These are phyloP conservation scores for Plasmopara viticola DNA, from an alignment of 352 stramenopile species.

Conservation along the genomic window DNA sequence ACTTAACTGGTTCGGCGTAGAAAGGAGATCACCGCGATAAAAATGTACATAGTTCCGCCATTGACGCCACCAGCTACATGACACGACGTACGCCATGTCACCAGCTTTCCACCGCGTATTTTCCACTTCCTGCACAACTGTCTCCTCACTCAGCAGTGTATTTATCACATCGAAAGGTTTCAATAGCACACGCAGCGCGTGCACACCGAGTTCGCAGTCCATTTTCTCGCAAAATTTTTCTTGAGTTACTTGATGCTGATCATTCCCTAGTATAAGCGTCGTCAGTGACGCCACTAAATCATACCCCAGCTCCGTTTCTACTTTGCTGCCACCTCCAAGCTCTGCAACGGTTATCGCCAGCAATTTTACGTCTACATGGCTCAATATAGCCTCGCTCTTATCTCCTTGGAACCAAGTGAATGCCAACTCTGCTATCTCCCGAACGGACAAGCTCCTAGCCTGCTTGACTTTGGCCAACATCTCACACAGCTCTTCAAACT, in stretches of 20 bases:
- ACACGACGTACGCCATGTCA: conserved; percentile 46
- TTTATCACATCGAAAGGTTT: conserved; percentile 51
- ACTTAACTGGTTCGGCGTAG: not conserved
- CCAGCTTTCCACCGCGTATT: conserved; percentile 33
- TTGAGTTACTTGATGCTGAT: conserved; percentile 15
- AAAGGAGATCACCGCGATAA: conserved; percentile 1
- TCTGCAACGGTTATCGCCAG: conserved; percentile 29
- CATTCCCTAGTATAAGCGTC: conserved; percentile 17
- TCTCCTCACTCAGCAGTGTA: conserved; percentile 36
- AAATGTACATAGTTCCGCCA: conserved; percentile 39
- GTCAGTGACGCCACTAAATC: conserved; percentile 22
- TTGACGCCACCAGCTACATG: conserved; percentile 48
- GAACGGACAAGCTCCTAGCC: conserved; percentile 14
- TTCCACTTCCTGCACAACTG: conserved; percentile 30
- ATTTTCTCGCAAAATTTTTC: conserved; percentile 19
- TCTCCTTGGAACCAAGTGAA: conserved; percentile 59
- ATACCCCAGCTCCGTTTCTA: conserved; percentile 14
- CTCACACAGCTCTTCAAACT: conserved; percentile 66
- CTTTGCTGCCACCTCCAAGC: conserved; percentile 14
- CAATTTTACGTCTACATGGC: conserved; percentile 25
- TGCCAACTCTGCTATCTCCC: conserved; percentile 39
- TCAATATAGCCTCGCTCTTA: conserved; percentile 19
- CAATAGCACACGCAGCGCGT: conserved; percentile 45
- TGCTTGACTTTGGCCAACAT: conserved; percentile 36
- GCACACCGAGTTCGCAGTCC: conserved; percentile 19